A percentile compares a stretch with the other conserved stretches of the same genome.
These are phyloP conservation scores for Fomitopsis pinicola DNA, from an alignment of 1,284 basidiomycete genomes.

Conservation along the genomic window DNA sequence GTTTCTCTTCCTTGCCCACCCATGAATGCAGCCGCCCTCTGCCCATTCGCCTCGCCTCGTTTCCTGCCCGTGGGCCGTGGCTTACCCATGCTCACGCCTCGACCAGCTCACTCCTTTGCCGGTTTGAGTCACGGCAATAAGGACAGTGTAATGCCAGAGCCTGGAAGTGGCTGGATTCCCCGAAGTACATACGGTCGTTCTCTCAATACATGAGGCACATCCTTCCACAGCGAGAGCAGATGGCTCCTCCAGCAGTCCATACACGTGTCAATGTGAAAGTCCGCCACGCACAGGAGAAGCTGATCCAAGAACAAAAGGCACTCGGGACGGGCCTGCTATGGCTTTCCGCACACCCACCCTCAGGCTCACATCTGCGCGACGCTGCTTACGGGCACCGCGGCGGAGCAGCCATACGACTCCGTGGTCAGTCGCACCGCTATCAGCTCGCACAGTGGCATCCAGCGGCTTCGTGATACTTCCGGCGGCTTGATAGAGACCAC, in stretches of 20 bases:
- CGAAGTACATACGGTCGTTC: neutral
- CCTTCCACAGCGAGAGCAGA: neutral
- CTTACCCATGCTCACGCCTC: neutral
- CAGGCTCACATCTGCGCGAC: conserved; percentile 5
- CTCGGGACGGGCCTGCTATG: neutral
- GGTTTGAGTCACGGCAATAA: neutral
- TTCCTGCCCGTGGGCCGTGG: neutral
- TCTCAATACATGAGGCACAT: neutral
- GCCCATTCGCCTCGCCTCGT: neutral
- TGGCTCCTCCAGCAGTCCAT: neutral
- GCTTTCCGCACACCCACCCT: neutral
- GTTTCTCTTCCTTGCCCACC: neutral
- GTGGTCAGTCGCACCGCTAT: conserved; percentile 25
- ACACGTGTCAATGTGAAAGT: neutral
- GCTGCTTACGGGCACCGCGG: conserved; percentile 11
- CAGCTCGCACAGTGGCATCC: conserved; percentile 19
- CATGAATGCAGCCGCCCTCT: neutral
- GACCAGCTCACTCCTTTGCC: neutral
- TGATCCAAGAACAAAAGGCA: neutral
- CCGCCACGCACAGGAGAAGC: neutral
- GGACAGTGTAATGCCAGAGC: neutral
- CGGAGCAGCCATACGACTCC: conserved; percentile 16
- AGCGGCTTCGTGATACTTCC: conserved; percentile 12
- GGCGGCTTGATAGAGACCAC: conserved; percentile 23
- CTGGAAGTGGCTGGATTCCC: neutral